Base-by-base conservation (phyloP, 2,329 filamentous ascomycete genomes). In the Didymella glomerata region DNA sequence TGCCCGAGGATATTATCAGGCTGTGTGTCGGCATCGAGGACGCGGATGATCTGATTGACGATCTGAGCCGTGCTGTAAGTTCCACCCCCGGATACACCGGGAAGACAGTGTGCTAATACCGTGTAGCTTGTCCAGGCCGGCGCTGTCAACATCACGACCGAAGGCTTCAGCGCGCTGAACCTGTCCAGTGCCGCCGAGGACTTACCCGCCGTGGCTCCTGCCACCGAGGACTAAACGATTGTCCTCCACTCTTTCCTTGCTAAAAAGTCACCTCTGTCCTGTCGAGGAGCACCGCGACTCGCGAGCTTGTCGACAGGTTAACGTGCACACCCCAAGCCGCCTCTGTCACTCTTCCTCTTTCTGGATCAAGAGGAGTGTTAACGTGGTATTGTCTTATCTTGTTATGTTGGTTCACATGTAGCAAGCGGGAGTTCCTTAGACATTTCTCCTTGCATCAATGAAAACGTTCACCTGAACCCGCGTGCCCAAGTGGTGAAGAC, bases 11-110 rank as follows among this genome's bases (percentile, higher is more conserved):
- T 76, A 90, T 99, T 61, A 98, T 99, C 70, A 86, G 95, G 55
- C 80, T 99, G 54, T 99, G 95, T 74, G 93, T 99, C 44, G 95
- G 95, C 45, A 99, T 99, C 71, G 95, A 99, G 77, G 95, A 99
- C 77, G 86, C 85, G 3, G 87, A 92, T 68, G 95, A 99, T 81
- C 77, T 99, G 70, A 91, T 98, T 73, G 94, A 98, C 73, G 95
- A 99, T 78, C 81, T 99, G 59, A 90, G 89, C 62, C 88, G 93
- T 68, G 95, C 95, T 68, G 92, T 96, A 87, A 84, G 92, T 88
- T n/a, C n/a, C 36, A 10, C 18, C 30, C 27, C 27, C 27, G 27
- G 7, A 28, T 28, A 28, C 27, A 16, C 14, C n/a, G n/a, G n/a
- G 18, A 4, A 18, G 13, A n/a, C 46, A 5, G 5, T n/a, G 7